Percentiles rank a stretch among this genome's conserved stretches.
These are phyloP conservation scores for Vigna radiata DNA, from an alignment of 306 rosid species.

Conservation along the genomic window DNA sequence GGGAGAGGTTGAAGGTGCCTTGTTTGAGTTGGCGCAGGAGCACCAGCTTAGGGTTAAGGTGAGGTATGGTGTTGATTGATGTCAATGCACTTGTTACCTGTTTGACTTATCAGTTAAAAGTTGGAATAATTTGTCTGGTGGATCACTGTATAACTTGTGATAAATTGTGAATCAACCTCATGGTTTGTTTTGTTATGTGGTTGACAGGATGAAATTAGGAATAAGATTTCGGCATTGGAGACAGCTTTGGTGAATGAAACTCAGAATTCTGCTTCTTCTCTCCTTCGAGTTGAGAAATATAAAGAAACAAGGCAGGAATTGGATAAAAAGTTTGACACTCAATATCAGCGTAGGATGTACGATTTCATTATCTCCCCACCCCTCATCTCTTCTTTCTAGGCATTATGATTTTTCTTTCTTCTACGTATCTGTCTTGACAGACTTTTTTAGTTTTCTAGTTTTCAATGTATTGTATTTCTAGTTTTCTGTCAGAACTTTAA, in stretches of 20 bases:
- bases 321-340: slow-evolving; percentile 80
- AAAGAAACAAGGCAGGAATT: slow-evolving; percentile 78
- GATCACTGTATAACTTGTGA: slow-evolving; percentile 1
- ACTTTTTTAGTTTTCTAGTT: not conserved
- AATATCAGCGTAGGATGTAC: slow-evolving; percentile 85
- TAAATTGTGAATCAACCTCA: slow-evolving; percentile 4
- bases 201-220: slow-evolving; percentile 82
- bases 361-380: slow-evolving; percentile 38
- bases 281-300: slow-evolving; percentile 68
- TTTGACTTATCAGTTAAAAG: slow-evolving; percentile 13
- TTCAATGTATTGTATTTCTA: slow-evolving; percentile 17
- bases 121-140: slow-evolving; percentile 30
- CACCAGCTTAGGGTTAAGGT: slow-evolving; percentile 75
- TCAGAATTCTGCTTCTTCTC: slow-evolving; percentile 63
- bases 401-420: slow-evolving; percentile 20
- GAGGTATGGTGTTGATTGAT: slow-evolving; percentile 32
- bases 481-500: slow-evolving; percentile 13
- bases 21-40: slow-evolving; percentile 66
- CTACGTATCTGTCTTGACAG: not conserved
- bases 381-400: slow-evolving; percentile 1
- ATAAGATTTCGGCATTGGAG: slow-evolving; percentile 68
- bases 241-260: slow-evolving; percentile 60
- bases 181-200: slow-evolving; percentile 39
- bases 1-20: slow-evolving; percentile 71
- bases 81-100: not conserved